Evolutionary conservation across 257 asterid species (phyloP), one percentile per base, ranked within the genome.

Genomic region (Rhazya stricta): DNA sequence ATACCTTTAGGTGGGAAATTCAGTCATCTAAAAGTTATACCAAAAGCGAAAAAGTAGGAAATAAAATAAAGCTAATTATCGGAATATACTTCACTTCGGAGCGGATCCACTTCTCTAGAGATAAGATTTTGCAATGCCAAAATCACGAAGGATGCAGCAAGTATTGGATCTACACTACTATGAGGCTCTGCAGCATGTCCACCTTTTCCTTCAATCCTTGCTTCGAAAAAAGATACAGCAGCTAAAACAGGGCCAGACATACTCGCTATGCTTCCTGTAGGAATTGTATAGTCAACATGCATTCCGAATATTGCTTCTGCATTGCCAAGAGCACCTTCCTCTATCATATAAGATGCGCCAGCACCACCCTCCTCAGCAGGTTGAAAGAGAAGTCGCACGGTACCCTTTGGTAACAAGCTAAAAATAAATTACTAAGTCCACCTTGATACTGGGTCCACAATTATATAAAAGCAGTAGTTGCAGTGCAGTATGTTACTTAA

Each of bases 341-440:
- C 88, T 78, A 91, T 83, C 98, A 92, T 92, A 72, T 83, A 51
- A 66, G 87, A 83, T 15, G 96, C 96, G 5, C 98, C 98, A 34
- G 94, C 98, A 61, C 98, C 97, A 48, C 96, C 98, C 77, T 89
- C 98, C 85, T 92, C 98, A 0, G 97, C 98, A n/a, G 98, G 98
- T 83, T 92, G 98, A 71, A 92, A 92, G 58, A 92, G 81, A 82
- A 92, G 94, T 36, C 96, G 86, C 54, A 92, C 96, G 0, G 96
- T 92, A 74, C 98, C 97, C 97, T 92, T 85, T n/a, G 43, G 36
- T 67, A 80, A 46, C n/a, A 70, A 70, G 21, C 72, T 36, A 16
- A 54, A n/a, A 51, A 65, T 32, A 36, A 8, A 15, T 78, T 21
- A 43, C n/a, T 10, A 23, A 18, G 60, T 65, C 42, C 30, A 63